Base-by-base conservation (phyloP, 768 basidiomycete species). In the Hebeloma cylindrosporum region DNA sequence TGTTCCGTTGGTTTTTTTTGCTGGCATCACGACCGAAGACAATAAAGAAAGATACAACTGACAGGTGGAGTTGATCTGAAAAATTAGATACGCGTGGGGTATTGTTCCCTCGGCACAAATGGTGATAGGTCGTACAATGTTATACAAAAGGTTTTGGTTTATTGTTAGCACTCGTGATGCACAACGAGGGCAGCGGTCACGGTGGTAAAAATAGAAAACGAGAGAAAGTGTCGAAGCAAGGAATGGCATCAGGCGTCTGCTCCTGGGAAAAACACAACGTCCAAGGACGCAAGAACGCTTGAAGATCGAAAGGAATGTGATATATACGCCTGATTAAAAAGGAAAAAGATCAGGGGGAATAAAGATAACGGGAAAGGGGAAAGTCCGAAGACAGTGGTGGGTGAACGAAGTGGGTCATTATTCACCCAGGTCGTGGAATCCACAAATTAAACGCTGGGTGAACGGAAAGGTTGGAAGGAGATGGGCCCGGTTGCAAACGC, bases 401-500 rank as follows among this genome's bases (percentile, higher is more conserved):
- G 47, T 40, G 31, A 47, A 45, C 21, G 51, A 48, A 53, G 43
- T 21, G 45, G 38, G 37, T 31, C 45, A 46, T 49, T 17, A 22
- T 29, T 23, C 28, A 39, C 16, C 28, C 37, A 22, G 13, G 13
- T 26, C 22, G 28, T 39, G 10, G 20, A 39, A 28, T 29, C 27
- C 20, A 40, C 16, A 34, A 40, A 38, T 45, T 46, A 58, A 42
- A 38, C 48, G 47, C 51, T 52, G 47, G 55, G 49, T 17, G 53
- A 55, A 40, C 42, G 43, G 32, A 60, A 53, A 26, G 58, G 44
- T 54, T 70, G 56, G 57, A 63, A 63, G 21, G 67, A 65, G 22
- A 78, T 50, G 5, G 69, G 70, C 26, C 70, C 72, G 30, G 67
- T 61, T 45, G 60, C 66, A 38, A 65, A 64, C 16, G 68, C 62